These are phyloP conservation scores for Nannochloropsis gaditana DNA, from an alignment of 108 stramenopile genomes.

Conservation along the genomic window DNA sequence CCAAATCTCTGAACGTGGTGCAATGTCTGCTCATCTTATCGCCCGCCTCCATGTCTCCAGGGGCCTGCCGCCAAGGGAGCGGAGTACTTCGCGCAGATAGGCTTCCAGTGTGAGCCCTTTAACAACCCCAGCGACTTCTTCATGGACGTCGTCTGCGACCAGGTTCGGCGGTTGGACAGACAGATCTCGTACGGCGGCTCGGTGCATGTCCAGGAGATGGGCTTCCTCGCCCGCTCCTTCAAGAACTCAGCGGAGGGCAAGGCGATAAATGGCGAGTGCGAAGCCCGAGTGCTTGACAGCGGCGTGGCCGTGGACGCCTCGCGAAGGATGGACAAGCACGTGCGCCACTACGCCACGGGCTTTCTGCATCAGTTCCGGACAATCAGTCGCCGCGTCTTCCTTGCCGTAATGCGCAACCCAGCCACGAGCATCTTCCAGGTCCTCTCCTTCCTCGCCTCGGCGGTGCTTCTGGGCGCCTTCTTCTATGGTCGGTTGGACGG, in stretches of 20 bases:
- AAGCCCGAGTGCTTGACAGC: not conserved
- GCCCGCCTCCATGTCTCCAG: not conserved
- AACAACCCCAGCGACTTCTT: conserved; percentile 55
- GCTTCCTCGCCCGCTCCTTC: not conserved
- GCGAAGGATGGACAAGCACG: not conserved
- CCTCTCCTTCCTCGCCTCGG: not conserved
- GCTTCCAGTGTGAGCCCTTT: conserved; percentile 32
- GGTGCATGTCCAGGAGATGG: not conserved
- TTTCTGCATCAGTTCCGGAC: not conserved
- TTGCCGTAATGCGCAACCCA: not conserved
- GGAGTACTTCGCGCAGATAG: conserved; percentile 53
- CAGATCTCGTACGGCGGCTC: conserved; percentile 3
- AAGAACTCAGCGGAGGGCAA: not conserved
- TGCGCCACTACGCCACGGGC: not conserved
- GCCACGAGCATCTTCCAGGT: not conserved
- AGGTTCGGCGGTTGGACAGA: not conserved
- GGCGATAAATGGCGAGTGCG: not conserved
- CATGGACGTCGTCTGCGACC: conserved; percentile 49
- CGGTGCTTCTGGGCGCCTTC: not conserved
- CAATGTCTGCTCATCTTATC: too few species aligned
- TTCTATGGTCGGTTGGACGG: not conserved
- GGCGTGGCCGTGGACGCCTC: not conserved
- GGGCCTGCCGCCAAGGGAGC: conserved; percentile 45
- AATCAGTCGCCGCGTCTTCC: not conserved
- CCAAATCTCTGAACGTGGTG: too few species aligned